Evolutionary conservation across 441 rosid species (phyloP).

Genomic region (Pelargonium cotyledonis): DNA sequence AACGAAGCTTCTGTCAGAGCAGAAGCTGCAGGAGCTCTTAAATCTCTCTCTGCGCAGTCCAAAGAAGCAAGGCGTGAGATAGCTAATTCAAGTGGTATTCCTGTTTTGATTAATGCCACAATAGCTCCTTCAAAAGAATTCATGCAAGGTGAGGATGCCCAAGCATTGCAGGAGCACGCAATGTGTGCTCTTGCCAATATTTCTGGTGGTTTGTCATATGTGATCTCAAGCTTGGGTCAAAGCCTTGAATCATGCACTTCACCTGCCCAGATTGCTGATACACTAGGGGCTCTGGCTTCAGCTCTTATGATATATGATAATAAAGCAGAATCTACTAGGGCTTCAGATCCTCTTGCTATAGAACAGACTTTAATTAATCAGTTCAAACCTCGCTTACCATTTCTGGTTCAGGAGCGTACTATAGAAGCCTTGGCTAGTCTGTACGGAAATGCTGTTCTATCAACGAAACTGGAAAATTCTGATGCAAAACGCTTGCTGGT

Average conservation of each 20-base stretch:
- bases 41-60: conserved; percentile 89
- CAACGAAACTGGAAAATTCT: conserved; percentile 64
- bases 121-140: conserved; percentile 99
- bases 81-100: conserved; percentile 88
- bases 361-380: conserved; percentile 91
- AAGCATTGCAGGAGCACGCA: conserved; percentile 97
- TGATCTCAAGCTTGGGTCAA: conserved; percentile 98
- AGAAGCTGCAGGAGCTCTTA: conserved; percentile 97
- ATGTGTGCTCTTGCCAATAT: conserved; percentile 99
- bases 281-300: conserved; percentile 97
- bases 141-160: conserved; percentile 99
- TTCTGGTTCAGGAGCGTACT: conserved; percentile 98
- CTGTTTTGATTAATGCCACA: conserved; percentile 87
- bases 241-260: conserved; percentile 99
- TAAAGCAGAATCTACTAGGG: conserved; percentile 73
- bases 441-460: conserved; percentile 81
- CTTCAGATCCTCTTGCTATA: conserved; percentile 66
- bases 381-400: conserved; percentile 76
- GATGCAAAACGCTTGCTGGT: conserved; percentile 97
- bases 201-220: conserved; percentile 95
- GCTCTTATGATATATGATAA: conserved; percentile 96
- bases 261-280: conserved; percentile 94
- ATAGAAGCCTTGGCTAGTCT: conserved; percentile 98
- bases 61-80: conserved; percentile 93
- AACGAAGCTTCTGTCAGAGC: conserved; percentile 97